These are phyloP conservation scores for Golubevia sp. DNA, from an alignment of 1,284 basidiomycete species.

Conservation along the genomic window DNA sequence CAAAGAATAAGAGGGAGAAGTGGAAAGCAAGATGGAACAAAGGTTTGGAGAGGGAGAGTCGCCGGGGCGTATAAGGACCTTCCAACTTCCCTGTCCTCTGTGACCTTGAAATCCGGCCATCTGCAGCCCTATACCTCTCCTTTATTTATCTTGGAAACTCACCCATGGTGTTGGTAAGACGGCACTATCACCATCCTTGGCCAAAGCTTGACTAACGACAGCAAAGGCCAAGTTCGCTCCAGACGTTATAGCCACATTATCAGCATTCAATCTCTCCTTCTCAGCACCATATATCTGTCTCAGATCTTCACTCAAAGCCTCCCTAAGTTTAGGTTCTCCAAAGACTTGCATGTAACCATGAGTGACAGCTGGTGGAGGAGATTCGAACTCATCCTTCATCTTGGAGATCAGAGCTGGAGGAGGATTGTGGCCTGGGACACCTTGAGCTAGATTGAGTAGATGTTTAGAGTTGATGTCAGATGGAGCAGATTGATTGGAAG, in stretches of 20 bases:
- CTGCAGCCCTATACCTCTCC: too few relatives aligned
- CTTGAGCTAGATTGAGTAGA: constrained; percentile 45
- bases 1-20: constrained; percentile 54
- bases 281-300: constrained; percentile 68
- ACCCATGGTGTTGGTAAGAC: constrained; percentile 78
- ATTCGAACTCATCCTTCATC: constrained; percentile 21
- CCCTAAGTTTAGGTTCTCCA: constrained; percentile 70
- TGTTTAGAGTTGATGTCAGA: constrained; percentile 4
- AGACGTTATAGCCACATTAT: constrained; percentile 65
- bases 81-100: too few relatives aligned
- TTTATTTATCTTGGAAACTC: too few relatives aligned
- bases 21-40: background rate
- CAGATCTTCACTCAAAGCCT: constrained; percentile 72
- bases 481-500: background rate
- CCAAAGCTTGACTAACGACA: constrained; percentile 71
- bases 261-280: constrained; percentile 49
- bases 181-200: constrained; percentile 74
- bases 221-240: constrained; percentile 77
- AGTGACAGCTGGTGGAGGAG: constrained; percentile 32
- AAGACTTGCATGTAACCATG: constrained; percentile 72
- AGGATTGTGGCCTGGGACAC: constrained; percentile 39
- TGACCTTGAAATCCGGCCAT: too few relatives aligned
- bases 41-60: too few relatives aligned
- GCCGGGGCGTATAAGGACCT: too few relatives aligned
- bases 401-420: constrained; percentile 18